Evolutionary conservation across 495 filamentous ascomycete genomes (phyloP), one percentile per base, ranked within the genome.

Genomic region (Hypoxylon fragiforme): DNA sequence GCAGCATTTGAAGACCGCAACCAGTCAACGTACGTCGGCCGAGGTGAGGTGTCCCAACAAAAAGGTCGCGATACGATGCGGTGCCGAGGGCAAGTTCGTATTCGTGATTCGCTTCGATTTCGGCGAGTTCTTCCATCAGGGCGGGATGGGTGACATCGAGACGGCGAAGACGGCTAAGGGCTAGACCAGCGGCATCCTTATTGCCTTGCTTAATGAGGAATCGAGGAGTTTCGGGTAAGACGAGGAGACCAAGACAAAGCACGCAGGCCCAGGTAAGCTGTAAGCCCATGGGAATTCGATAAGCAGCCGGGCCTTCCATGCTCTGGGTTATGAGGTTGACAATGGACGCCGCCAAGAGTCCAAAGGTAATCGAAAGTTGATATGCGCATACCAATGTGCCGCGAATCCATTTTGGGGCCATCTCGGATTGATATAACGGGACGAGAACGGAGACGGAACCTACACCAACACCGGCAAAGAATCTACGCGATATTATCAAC

Each of bases 351-450:
- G 91, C 71, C 28, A 96, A 76, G 4, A 96, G 77, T 53, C 91
- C 91, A 19, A 89, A 67, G 15, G 91, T 96, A 70, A 96, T 95
- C 44, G 88, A 90, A 48, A 95, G 77, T 75, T 96, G 91, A 71
- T 96, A 96, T 35, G 87, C 85, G 67, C 89, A 89, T 44, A 96
- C 90, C 20, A 95, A 80, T n/a, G 89, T 86, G 65, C 91, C 91
- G 72, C 91, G 85, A 63, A 96, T 89, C 86, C 90, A 94, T 72
- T 91, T 90, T 13, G 91, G 91, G 0, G 89, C 85, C 63, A 89
- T 91, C 71, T 95, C 90, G 7, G 91, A 96, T 72, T 94, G 89
- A 73, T 95, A 96, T 13, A 90, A 77, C 30, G 87, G 91, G 53
- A 96, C 85, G 44, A 89, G 76, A 62, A 88, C 86, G 12, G 88